phyloP scores from a whole-genome alignment of 371 early-diverging fungal species.

The Mortierella sp. region DNA sequence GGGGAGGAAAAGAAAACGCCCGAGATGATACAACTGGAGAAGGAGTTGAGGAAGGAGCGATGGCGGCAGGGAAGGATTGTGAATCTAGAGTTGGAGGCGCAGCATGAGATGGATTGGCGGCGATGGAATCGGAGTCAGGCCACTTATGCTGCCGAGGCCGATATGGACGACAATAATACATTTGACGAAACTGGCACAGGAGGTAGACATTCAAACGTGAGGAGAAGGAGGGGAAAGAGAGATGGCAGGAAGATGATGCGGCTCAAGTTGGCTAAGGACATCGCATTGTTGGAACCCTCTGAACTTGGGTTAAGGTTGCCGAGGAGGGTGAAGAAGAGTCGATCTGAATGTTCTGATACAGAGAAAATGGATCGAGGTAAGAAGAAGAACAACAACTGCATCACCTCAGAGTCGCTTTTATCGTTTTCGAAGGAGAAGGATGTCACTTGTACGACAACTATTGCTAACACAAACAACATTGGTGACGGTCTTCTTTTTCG shows the following conservation, averaged over 20 bases:
- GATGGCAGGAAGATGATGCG: slow-evolving; percentile 23
- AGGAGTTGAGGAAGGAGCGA: slow-evolving; percentile 39
- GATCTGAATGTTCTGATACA: not conserved
- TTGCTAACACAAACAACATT: not conserved
- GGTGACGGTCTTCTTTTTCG: not conserved
- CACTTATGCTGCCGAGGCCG: not conserved
- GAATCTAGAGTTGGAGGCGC: slow-evolving; percentile 42
- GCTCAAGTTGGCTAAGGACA: slow-evolving; percentile 33
- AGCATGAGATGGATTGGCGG: slow-evolving; percentile 50
- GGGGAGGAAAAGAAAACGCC: slow-evolving; percentile 9
- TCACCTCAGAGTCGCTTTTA: not conserved
- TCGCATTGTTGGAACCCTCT: slow-evolving; percentile 35
- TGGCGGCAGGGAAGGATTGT: slow-evolving; percentile 45
- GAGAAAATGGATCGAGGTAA: not conserved
- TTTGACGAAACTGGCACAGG: not conserved
- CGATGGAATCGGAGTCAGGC: slow-evolving; percentile 43
- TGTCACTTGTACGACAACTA: no score
- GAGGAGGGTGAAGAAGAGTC: not conserved
- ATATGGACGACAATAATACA: not conserved
- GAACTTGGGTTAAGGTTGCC: slow-evolving; percentile 44
- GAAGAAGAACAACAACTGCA: not conserved
- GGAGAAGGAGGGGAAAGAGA: not conserved
- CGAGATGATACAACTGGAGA: slow-evolving; percentile 28
- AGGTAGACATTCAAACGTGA: not conserved
- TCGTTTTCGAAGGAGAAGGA: not conserved